These are phyloP conservation scores for Aureobasidium sp. DNA, from an alignment of 2,329 filamentous ascomycete genomes.

Conservation along the genomic window DNA sequence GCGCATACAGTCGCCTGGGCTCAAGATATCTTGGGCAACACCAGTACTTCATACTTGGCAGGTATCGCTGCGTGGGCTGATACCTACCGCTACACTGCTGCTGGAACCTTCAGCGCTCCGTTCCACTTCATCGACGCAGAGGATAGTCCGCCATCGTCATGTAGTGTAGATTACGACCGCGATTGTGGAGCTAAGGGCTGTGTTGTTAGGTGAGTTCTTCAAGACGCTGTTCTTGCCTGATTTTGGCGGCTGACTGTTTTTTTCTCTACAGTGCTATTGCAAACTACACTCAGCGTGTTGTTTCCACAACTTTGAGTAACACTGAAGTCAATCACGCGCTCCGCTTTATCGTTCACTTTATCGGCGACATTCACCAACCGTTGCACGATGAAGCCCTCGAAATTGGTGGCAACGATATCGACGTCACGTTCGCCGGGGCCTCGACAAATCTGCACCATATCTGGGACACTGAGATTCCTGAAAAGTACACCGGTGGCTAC, in stretches of 20 bases:
- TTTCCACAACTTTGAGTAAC: conserved; percentile 33
- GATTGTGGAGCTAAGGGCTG: conserved; percentile 59
- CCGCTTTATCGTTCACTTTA: conserved; percentile 58
- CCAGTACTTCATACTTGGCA: conserved; percentile 54
- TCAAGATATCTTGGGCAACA: conserved; percentile 46
- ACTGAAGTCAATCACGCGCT: conserved; percentile 48
- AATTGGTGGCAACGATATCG: conserved; percentile 49
- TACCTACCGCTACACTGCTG: conserved; percentile 53
- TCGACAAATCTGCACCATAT: conserved; percentile 48
- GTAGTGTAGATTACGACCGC: conserved; percentile 55
- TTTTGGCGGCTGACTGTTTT: too few relatives aligned
- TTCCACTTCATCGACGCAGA: conserved; percentile 61
- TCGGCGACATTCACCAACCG: conserved; percentile 81
- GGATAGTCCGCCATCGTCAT: conserved; percentile 49
- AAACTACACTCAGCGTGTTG: conserved; percentile 53
- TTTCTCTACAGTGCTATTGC: conserved; percentile 48
- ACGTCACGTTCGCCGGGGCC: conserved; percentile 46
- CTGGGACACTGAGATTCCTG: conserved; percentile 51
- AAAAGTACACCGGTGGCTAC: conserved; percentile 46
- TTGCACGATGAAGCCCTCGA: conserved; percentile 61
- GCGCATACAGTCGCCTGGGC: conserved; percentile 49
- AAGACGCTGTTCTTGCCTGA: too few relatives aligned
- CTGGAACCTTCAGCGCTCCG: conserved; percentile 50
- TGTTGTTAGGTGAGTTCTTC: conserved; percentile 38
- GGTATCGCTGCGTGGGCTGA: conserved; percentile 63